Base-by-base conservation (phyloP, 495 filamentous ascomycete species). In the Xylaria curta region DNA sequence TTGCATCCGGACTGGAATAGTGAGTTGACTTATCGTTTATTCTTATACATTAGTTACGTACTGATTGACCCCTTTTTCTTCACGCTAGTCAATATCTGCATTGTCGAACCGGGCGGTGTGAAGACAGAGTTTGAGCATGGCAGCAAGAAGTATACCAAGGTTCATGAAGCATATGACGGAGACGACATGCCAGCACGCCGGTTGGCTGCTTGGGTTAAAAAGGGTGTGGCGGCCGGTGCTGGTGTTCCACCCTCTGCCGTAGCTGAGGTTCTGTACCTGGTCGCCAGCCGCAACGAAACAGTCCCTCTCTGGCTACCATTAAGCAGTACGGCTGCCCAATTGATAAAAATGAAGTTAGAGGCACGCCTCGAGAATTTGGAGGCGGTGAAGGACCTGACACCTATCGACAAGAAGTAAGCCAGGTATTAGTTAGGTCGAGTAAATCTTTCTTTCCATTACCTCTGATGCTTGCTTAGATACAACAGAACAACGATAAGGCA, bases 1-100 rank as follows among this genome's bases (percentile, higher is more conserved):
- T 73, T 89, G 63, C 74, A 81, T 59, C 82, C 83, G 1, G 82
- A 83, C 19, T 90, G 88, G 87, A 82, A 81, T 53, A 81, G 79
- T 78, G 73, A 74, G 75, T 74, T 74, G 73, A 54, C 6, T 15
- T n/a, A 12, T 12, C 28, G 6, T 24, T 31, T 4, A 38, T 40
- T 31, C 4, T 3, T 47, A 38, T 46, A 17, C 15, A n/a, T 19
- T 54, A 7, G 17, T 31, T n/a, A 26, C 8, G 1, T 9, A 1
- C 53, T 56, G 13, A 56, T 15, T 17, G 42, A 26, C 24, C 65
- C 33, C 44, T 38, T 51, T 54, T 3, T 49, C 40, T n/a, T 19
- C 38, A 19, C 63, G 40, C 26, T 28, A 82, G 81, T 86, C 58
- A 79, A 83, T 68, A 77, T 87, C 65, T 81, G 78, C 62, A 78